Base-by-base conservation (phyloP, 345 rosid species). In the Camelina sativa region DNA sequence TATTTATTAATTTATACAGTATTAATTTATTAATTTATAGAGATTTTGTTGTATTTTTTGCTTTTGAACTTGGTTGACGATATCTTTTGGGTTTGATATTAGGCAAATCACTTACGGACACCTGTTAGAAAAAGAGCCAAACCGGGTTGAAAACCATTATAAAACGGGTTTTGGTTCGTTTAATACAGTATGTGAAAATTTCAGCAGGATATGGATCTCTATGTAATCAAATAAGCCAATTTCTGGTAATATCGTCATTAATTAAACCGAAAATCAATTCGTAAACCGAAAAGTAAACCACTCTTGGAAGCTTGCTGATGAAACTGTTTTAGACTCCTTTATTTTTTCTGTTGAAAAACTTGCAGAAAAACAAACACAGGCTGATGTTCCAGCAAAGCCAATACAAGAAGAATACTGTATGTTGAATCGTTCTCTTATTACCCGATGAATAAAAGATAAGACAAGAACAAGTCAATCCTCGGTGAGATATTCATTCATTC, bases 361-460 rank as follows among this genome's bases (percentile, higher is more conserved):
- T 37, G 0, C 41, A 44, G n/a, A 35, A 22, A 72, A 52, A 52
- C 68, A 62, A 50, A 62, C 57, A 69, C 41, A 44, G 41, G n/a
- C 19, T 16, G 1, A 38, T 34, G 50, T 67, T 60, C 62, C 46
- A 60, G 63, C 32, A 60, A 76, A 69, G 43, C 37, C 51, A 44
- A 55, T 23, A 76, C 68, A 70, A 54, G 56, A 68, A 67, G 23
- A 75, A 55, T 59, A 35, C 28, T 16, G 75, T 62, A 28, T 46
- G 53, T 62, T 38, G 71, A 46, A 64, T 70, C 80, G 71, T 37
- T 56, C 37, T 38, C 71, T 76, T 76, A 67, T 72, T 72, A 70
- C 52, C 23, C 41, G 13, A 22, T 30, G 38, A 12, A n/a, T 62
- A 5, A 15, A 5, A 15, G 51, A 73, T 28, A 37, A 46, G 37